These are phyloP conservation scores for Pestalotiopsis sp. DNA, from an alignment of 2,329 filamentous ascomycete genomes.

Conservation along the genomic window DNA sequence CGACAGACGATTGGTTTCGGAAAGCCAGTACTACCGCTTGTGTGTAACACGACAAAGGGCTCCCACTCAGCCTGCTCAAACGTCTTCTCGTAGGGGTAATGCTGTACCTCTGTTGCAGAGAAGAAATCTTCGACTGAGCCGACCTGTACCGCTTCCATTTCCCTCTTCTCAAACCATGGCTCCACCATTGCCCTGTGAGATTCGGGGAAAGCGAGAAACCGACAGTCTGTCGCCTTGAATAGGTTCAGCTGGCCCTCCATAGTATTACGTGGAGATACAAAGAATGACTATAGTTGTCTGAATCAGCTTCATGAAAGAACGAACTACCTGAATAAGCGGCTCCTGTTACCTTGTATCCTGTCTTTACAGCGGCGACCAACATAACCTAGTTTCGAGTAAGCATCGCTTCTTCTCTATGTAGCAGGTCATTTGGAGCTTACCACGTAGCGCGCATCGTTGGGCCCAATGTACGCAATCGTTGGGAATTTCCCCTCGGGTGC, in stretches of 20 bases:
- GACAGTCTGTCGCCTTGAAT: constrained; percentile 40
- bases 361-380: constrained; percentile 27
- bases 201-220: constrained; percentile 33
- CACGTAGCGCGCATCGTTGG: constrained; percentile 33
- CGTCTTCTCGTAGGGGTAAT: constrained; percentile 37
- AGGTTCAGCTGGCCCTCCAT: constrained; percentile 41
- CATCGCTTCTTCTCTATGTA: background rate
- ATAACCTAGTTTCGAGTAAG: constrained; percentile 12
- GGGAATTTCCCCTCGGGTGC: constrained; percentile 28
- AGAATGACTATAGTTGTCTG: constrained; percentile 31
- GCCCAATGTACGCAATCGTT: constrained; percentile 49
- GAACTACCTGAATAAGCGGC: background rate
- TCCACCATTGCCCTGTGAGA: constrained; percentile 29
- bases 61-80: constrained; percentile 41
- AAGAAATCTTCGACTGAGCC: constrained; percentile 27
- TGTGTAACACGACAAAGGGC: constrained; percentile 41
- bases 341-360: constrained; percentile 34
- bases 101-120: constrained; percentile 32
- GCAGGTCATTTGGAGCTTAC: background rate
- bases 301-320: background rate
- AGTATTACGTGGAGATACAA: constrained; percentile 45
- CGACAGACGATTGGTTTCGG: constrained; percentile 42
- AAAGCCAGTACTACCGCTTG: constrained; percentile 44
- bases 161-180: constrained; percentile 33
- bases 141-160: constrained; percentile 37